Base-by-base conservation (phyloP, 495 filamentous ascomycete species). In the Penicillium egyptiacum region DNA sequence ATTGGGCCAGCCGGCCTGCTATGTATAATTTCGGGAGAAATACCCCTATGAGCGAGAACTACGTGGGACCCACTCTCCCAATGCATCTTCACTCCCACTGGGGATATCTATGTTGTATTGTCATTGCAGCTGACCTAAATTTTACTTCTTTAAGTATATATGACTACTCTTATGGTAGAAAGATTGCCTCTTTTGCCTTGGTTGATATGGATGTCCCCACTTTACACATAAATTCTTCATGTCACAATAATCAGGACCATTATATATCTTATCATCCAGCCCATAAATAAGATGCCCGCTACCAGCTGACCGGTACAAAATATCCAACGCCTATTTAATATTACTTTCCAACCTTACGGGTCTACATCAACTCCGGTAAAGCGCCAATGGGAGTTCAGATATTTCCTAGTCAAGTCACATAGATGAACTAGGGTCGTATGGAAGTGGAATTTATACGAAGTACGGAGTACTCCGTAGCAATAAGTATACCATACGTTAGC, bases 1-100 rank as follows among this genome's bases (percentile, higher is more conserved):
- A 86, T 85, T 85, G 80, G 79, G 81, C 81, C 79, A 85, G 75
- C 75, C 66, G 74, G 73, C 67, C 72, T 53, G 7, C n/a, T 10
- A 31, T 17, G 1, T 5, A 26, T 4, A n/a, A 0, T 25, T 25
- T 2, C 5, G 0, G 5, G 6, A 14, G 16, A 46, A 46, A 17
- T 28, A 14, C 12, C 7, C 0, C 9, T 47, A 30, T 30, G 2
- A 30, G 26, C 26, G 26, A 0, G 10, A 5, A 17, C 16, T 0
- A 30, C 5, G n/a, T 20, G 26, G 26, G 22, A 4, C 26, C 14
- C 30, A 12, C 25, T n/a, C 16, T 17, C 5, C 9, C 35, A 7
- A 39, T 8, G n/a, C 0, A 8, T 8, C 2, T 39, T 39, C 6
- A 17, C 2, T n/a, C 35, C n/a, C 16, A 17, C 17, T 39, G 6